Evolutionary conservation across 1,139 yeast genomes (phyloP), one percentile per base, ranked within the genome.

Genomic region (Taphrina betulina): DNA sequence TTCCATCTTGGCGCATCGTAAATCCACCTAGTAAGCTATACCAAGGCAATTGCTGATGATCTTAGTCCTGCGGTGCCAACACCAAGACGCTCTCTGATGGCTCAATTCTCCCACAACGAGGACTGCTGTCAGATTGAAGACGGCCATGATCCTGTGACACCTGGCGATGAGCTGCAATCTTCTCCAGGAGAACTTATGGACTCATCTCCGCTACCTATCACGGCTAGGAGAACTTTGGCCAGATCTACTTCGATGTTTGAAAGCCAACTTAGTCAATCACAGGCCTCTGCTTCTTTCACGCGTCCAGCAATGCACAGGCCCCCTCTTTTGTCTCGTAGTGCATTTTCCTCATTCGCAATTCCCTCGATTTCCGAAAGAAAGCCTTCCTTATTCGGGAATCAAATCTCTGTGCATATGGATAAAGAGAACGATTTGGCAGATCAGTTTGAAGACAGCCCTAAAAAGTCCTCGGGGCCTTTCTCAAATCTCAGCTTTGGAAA

Each of bases 1-100:
- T 76, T 75, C 65, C 78, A 73, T 63, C 74, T 75, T 56, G 70
- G 63, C 20, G 61, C 64, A 53, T 63, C 63, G 67, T 65, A 61
- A 45, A 65, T 60, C 22, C 12, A 7, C 31, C n/a, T n/a, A n/a
- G n/a, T n/a, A n/a, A n/a, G n/a, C n/a, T n/a, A 22, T 8, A 8
- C 48, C 34, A 23, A 16, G 5, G 28, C 43, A 5, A n/a, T 7
- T 34, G 22, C 5, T 17, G 24, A 10, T 26, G 5, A 33, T 8
- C 36, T 20, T 34, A 62, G 66, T 5, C 69, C 71, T 5, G 63
- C 63, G 3, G 54, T 64, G 14, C 71, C 71, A 2, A 69, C 72
- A 12, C 72, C 72, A 1, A 60, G 71, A 48, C 65, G 72, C 34
- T 63, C 70, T 2, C 64, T 69, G 34, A 64, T 68, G 55, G 63